These are phyloP conservation scores for Leishmania amazonensis DNA, from an alignment of 208 protist genomes.

Conservation along the genomic window DNA sequence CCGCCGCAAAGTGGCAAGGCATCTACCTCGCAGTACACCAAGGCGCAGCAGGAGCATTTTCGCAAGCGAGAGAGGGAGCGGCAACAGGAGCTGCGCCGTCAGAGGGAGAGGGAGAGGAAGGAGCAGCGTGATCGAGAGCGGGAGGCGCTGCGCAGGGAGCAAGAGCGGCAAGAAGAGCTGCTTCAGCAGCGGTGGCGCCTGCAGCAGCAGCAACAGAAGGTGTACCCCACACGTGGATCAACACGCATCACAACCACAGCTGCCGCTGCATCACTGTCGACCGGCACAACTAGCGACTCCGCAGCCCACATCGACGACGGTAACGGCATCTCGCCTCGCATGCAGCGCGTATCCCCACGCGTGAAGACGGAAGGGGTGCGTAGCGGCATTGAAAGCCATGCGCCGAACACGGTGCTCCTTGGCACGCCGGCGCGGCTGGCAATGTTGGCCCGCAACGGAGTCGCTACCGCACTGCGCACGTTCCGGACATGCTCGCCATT, in stretches of 20 bases:
- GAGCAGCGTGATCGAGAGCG: constrained; percentile 58
- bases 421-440: constrained; percentile 9
- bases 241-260: not conserved
- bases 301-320: not conserved
- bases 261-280: not conserved
- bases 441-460: constrained; percentile 17
- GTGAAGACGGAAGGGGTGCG: not conserved
- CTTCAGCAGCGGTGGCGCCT: constrained; percentile 52
- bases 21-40: constrained; percentile 50
- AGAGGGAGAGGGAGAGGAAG: constrained; percentile 42
- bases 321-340: not conserved
- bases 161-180: constrained; percentile 49
- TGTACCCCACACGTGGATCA: not conserved
- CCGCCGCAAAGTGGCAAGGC: constrained; percentile 3
- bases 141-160: constrained; percentile 50
- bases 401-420: constrained; percentile 12
- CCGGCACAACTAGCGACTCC: not conserved
- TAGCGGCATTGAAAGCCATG: constrained; percentile 13
- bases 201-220: constrained; percentile 32
- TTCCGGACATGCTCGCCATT: not conserved
- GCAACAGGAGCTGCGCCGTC: constrained; percentile 50
- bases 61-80: constrained; percentile 64
- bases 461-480: constrained; percentile 5
- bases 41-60: constrained; percentile 72
- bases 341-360: not conserved